These are phyloP conservation scores for Phytopythium sindhum DNA, from an alignment of 352 stramenopile genomes.

Conservation along the genomic window DNA sequence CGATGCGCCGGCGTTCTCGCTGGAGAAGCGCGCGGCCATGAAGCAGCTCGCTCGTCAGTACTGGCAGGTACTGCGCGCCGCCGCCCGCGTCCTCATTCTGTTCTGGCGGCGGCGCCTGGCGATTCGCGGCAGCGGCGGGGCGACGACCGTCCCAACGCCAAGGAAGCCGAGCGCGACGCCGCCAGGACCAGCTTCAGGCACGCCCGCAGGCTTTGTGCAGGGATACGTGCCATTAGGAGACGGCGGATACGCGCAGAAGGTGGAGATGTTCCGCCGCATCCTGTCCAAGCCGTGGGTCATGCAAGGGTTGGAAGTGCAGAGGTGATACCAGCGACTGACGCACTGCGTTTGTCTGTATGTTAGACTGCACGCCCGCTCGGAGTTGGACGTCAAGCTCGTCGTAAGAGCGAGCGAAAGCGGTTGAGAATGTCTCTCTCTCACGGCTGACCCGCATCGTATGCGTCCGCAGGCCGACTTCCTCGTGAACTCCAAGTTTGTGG, in stretches of 20 bases:
- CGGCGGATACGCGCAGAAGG: conserved; percentile 20
- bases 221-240: conserved; percentile 5
- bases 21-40: background rate
- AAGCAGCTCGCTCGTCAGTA: background rate
- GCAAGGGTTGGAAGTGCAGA: background rate
- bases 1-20: background rate
- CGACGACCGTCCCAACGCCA: background rate
- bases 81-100: conserved; percentile 28
- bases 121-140: background rate
- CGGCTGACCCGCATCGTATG: background rate
- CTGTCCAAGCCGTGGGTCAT: conserved; percentile 24
- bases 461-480: conserved; percentile 30
- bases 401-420: conserved; percentile 9
- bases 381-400: conserved; percentile 51
- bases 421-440: background rate
- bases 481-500: conserved; percentile 27
- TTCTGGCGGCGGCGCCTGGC: conserved; percentile 11
- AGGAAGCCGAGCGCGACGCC: background rate
- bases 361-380: conserved; percentile 37
- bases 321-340: background rate
- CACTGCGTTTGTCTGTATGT: too few species aligned
- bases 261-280: conserved; percentile 24
- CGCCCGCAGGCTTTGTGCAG: background rate
- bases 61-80: conserved; percentile 29
- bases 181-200: background rate